Evolutionary conservation across 192 early-diverging fungal species (phyloP).

Genomic region (Coemansia guatemalensis): DNA sequence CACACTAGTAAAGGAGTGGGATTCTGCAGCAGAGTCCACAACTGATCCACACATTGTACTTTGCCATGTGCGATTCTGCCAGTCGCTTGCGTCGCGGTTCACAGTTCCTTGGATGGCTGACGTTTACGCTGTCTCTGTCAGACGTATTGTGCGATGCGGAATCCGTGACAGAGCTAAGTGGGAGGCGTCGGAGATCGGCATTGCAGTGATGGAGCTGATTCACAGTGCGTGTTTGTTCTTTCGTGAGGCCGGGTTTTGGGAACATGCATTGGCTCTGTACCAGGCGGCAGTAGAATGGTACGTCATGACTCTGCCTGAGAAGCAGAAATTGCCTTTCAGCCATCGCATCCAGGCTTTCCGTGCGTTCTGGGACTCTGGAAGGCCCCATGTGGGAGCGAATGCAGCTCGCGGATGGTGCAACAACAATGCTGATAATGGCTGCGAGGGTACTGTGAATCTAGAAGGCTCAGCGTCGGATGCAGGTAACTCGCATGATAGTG

Average conservation of each 20-base stretch:
- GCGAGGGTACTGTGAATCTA: too few relatives aligned
- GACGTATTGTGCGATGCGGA: slow-evolving; percentile 10
- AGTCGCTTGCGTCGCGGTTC: slow-evolving; percentile 15
- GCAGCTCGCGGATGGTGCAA: slow-evolving; percentile 22
- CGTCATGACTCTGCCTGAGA: slow-evolving; percentile 10
- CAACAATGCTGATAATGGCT: too few relatives aligned
- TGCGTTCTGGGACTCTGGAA: slow-evolving; percentile 35
- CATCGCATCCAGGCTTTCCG: slow-evolving; percentile 26
- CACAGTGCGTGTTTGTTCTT: slow-evolving; percentile 29
- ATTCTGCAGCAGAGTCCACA: not conserved
- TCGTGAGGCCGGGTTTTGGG: slow-evolving; percentile 26
- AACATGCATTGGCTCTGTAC: slow-evolving; percentile 21
- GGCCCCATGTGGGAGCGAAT: slow-evolving; percentile 17
- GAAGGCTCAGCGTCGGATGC: too few relatives aligned
- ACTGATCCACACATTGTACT: slow-evolving; percentile 15
- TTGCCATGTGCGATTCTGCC: slow-evolving; percentile 16
- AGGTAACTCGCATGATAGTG: too few relatives aligned
- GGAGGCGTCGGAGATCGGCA: not conserved
- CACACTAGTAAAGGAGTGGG: slow-evolving; percentile 22
- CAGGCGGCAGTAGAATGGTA: slow-evolving; percentile 45
- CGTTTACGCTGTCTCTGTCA: slow-evolving; percentile 13
- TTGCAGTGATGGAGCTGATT: slow-evolving; percentile 17
- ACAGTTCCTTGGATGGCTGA: slow-evolving; percentile 17
- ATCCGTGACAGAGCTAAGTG: not conserved
- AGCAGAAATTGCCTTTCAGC: not conserved